Conservation (phyloP, 148 eudicot species). For the Persicaria maculosa region DNA sequence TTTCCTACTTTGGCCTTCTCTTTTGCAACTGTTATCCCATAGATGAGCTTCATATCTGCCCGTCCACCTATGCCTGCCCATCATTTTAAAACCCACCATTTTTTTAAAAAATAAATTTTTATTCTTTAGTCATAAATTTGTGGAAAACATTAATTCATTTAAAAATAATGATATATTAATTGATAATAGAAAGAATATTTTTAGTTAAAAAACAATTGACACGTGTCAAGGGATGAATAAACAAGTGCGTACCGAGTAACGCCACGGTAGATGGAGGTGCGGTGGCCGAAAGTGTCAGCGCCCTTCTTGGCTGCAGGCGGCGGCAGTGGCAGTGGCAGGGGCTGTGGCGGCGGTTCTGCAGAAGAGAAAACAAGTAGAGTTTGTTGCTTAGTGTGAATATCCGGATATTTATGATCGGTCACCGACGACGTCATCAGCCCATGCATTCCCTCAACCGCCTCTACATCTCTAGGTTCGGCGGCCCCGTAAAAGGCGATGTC, state of each 20-base stretch:
- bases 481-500: neutral
- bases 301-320: neutral
- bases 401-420: neutral
- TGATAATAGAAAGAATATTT: too few species aligned
- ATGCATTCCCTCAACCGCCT: constrained; percentile 7
- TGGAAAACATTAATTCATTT: too few species aligned
- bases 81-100: neutral
- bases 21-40: constrained; percentile 18
- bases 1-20: constrained; percentile 17
- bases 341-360: neutral
- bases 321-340: neutral
- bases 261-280: constrained; percentile 19
- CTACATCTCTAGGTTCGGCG: neutral
- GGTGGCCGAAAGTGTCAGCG: constrained; percentile 16
- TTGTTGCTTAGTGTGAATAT: neutral
- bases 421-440: neutral
- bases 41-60: constrained; percentile 20
- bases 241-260: constrained; percentile 14
- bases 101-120: neutral
- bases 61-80: constrained; percentile 18
- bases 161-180: too few species aligned
- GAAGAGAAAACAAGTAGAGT: neutral
- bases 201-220: too few species aligned
- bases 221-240: neutral
- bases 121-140: neutral